Base-by-base conservation (phyloP, 2,329 filamentous ascomycete genomes). In the Apiospora sp. region DNA sequence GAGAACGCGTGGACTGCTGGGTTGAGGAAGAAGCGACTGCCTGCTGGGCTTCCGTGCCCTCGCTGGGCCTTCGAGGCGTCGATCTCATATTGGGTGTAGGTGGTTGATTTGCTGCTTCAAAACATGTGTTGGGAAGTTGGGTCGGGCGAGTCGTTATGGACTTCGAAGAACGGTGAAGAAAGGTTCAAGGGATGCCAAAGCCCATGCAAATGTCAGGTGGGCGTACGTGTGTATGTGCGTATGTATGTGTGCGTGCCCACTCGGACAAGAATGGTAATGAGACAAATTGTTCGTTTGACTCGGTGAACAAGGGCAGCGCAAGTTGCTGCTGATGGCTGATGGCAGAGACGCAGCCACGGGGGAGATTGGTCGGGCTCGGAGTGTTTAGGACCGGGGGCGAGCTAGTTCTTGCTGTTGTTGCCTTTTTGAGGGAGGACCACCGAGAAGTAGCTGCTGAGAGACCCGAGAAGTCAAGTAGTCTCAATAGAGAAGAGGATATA, bases 1-100 rank as follows among this genome's bases (percentile, higher is more conserved):
- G 75, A 30, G 78, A 76, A 73, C 75, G 68, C 19, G 67, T 16
- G 4, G 67, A 76, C 67, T 76, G 71, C 68, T 76, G 75, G 7
- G 73, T 74, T 71, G 64, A 68, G 34, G 70, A 75, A 71, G 75
- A 76, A 75, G 68, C 68, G 49, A 44, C 69, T 4, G 68, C n/a
- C 68, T 37, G 68, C 27, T 48, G 46, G 24, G 48, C 19, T 22
- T 69, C 67, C 10, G 49, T 49, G 67, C 16, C 44, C 44, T 46
- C 67, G 22, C 24, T 51, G n/a, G 48, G 37, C 48, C 68, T 70
- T 58, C 68, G 68, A n/a, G 68, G 68, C 34, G 48, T 70, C 30
- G 46, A 54, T 51, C 48, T 51, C 68, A 70, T 70, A 51, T 51
- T 70, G 22, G 44, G 44, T 12, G 68, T 24, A 69, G 68, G 37